Percentiles rank a stretch among this genome's conserved stretches.
Conservation (phyloP, 1,284 basidiomycete species). For the Tilletia indica region DNA sequence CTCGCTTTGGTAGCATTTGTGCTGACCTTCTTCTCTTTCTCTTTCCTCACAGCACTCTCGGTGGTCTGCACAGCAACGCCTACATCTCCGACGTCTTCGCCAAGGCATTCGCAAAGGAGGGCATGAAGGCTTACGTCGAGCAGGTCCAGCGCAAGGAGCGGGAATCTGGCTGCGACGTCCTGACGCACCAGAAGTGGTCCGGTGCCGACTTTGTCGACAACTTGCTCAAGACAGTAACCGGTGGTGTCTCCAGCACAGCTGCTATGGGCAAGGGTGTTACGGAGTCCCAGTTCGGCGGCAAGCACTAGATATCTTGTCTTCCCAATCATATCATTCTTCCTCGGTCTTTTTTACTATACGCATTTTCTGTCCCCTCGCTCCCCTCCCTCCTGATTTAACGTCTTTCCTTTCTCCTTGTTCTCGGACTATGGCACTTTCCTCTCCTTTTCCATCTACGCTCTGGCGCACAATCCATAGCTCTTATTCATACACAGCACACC, state of each 20-base stretch:
- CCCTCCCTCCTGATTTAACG: too few relatives aligned
- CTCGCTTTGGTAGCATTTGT: neutral
- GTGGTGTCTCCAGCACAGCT: slow-evolving; percentile 88
- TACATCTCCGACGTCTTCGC: slow-evolving; percentile 96
- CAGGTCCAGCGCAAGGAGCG: slow-evolving; percentile 61
- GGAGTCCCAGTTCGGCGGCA: slow-evolving; percentile 73
- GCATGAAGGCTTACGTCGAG: slow-evolving; percentile 66
- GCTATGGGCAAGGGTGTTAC: slow-evolving; percentile 94
- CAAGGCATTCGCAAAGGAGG: slow-evolving; percentile 74
- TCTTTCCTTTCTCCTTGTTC: too few relatives aligned
- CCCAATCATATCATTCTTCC: too few relatives aligned
- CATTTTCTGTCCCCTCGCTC: too few relatives aligned
- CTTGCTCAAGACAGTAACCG: slow-evolving; percentile 88
- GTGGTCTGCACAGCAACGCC: slow-evolving; percentile 91
- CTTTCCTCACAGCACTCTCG: slow-evolving; percentile 69
- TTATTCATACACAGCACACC: neutral
- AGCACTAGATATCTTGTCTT: slow-evolving; percentile 28
- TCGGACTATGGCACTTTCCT: neutral
- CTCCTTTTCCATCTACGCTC: neutral
- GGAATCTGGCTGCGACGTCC: slow-evolving; percentile 58
- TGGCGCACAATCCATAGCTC: neutral
- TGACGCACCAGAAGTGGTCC: slow-evolving; percentile 70
- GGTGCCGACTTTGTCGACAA: slow-evolving; percentile 90
- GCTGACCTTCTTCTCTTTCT: slow-evolving; percentile 67
- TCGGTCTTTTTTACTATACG: too few relatives aligned